A percentile compares a stretch with the other conserved stretches of the same genome.
Conservation (phyloP, 176 grass and related monocot species). For the Triticum urartu region DNA sequence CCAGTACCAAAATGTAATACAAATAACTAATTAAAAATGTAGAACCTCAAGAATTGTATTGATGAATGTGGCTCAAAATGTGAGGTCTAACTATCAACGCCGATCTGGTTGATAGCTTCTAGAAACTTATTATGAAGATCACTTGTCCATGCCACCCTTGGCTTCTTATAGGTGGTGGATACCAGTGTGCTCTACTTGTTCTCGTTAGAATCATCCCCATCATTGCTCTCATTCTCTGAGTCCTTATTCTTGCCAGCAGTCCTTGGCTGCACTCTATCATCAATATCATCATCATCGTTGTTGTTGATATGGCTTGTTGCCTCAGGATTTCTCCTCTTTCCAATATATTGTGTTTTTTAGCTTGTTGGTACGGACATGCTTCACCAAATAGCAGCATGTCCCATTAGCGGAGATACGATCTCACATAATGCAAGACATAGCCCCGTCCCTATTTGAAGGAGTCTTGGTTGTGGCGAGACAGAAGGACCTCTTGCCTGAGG, state of each 20-base stretch:
- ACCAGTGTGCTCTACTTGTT: background rate
- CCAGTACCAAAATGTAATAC: constrained; percentile 33
- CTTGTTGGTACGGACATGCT: background rate
- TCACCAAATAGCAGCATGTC: background rate
- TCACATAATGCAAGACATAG: no score
- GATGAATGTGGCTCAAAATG: background rate
- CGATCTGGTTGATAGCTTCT: background rate
- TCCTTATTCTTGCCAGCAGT: background rate
- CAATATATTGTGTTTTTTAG: background rate
- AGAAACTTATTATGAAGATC: background rate
- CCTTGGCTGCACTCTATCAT: background rate
- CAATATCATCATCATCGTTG: background rate
- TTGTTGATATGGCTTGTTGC: background rate
- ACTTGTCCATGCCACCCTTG: background rate
- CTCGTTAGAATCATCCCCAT: background rate
- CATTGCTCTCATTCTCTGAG: constrained; percentile 29
- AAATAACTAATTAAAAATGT: background rate
- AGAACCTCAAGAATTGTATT: background rate
- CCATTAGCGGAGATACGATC: background rate
- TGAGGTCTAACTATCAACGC: background rate
- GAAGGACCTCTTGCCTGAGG: no score
- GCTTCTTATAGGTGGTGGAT: background rate
- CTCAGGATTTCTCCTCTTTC: background rate
- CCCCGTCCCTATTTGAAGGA: no score
- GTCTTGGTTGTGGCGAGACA: no score